These are phyloP conservation scores for Mediolabrus comicus DNA, from an alignment of 108 stramenopile species.

Conservation along the genomic window DNA sequence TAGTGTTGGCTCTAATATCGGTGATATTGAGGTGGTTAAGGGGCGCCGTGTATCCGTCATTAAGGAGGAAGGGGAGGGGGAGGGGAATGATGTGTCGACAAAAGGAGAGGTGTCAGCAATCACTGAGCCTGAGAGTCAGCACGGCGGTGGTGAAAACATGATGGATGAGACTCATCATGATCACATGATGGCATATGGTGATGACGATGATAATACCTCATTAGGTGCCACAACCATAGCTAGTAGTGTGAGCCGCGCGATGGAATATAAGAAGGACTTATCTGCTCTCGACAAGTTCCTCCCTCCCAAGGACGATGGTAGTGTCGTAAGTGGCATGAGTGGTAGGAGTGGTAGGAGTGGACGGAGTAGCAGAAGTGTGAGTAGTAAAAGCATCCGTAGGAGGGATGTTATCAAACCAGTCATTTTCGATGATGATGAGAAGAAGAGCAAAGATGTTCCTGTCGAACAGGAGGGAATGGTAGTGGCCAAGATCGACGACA, in stretches of 20 bases:
- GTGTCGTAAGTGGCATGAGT: background rate
- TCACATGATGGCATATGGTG: background rate
- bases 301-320: background rate
- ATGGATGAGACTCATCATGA: background rate
- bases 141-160: background rate
- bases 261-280: background rate
- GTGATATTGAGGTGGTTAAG: too few relatives aligned
- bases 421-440: background rate
- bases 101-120: background rate
- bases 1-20: too few relatives aligned
- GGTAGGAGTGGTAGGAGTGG: background rate
- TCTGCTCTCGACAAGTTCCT: background rate
- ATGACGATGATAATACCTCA: background rate
- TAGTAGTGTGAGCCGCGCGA: background rate
- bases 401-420: constrained; percentile 16
- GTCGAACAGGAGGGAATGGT: background rate
- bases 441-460: constrained; percentile 4
- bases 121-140: background rate
- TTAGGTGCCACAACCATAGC: background rate
- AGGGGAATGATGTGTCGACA: too few relatives aligned
- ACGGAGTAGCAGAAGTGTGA: background rate
- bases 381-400: background rate
- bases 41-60: too few relatives aligned
- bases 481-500: background rate
- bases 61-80: too few relatives aligned